phyloP scores from a whole-genome alignment of 2,329 filamentous ascomycete genomes.

The Diaporthe sp. region DNA sequence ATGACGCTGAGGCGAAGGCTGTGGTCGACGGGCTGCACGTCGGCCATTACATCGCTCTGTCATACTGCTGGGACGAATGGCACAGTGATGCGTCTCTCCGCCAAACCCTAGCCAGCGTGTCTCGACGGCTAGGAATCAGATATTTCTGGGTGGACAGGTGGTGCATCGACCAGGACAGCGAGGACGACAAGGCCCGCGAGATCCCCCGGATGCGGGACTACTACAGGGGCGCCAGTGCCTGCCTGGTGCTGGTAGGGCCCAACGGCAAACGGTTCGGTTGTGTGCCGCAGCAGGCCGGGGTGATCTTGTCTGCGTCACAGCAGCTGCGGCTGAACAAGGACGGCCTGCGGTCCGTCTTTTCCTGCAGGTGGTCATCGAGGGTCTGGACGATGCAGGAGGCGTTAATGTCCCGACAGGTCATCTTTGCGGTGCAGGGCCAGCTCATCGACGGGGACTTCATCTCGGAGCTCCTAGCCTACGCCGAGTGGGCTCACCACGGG shows the following conservation, averaged over 20 bases:
- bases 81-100: neutral
- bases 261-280: neutral
- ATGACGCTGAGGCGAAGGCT: neutral
- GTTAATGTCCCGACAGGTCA: conserved; percentile 5
- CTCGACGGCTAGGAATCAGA: neutral
- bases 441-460: conserved; percentile 6
- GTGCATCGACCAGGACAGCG: neutral
- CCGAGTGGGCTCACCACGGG: neutral
- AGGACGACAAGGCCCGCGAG: conserved; percentile 4
- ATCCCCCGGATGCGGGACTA: conserved; percentile 8
- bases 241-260: neutral
- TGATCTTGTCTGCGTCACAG: conserved; percentile 8
- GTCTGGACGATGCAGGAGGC: conserved; percentile 22
- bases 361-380: neutral
- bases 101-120: neutral
- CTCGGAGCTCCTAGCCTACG: neutral
- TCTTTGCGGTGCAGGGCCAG: neutral
- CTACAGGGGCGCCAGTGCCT: conserved; percentile 13
- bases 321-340: neutral
- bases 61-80: conserved; percentile 9
- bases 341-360: neutral
- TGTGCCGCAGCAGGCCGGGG: conserved; percentile 3
- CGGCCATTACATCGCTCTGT: neutral
- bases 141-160: conserved; percentile 16
- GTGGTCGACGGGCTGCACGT: neutral